Conservation (phyloP, 768 basidiomycete species). For the Aureoboletus auriporus region DNA sequence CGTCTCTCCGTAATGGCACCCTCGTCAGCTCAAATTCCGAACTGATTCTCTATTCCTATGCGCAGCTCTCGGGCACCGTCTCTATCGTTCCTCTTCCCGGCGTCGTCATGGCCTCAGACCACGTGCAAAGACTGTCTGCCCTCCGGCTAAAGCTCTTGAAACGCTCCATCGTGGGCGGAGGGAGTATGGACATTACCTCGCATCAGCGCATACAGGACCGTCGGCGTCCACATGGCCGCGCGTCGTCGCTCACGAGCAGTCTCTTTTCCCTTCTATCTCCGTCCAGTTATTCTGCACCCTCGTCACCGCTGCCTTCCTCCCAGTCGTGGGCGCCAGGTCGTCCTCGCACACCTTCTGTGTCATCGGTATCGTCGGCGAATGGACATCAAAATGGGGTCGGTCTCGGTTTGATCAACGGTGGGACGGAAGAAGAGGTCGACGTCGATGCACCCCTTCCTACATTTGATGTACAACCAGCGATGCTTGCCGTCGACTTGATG, state of each 20-base stretch:
- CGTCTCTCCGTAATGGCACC: constrained; percentile 36
- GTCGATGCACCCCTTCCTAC: constrained; percentile 73
- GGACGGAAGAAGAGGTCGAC: constrained; percentile 46
- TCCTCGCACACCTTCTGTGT: constrained; percentile 22
- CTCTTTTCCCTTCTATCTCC: constrained; percentile 47
- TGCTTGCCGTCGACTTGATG: constrained; percentile 84
- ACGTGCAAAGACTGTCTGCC: constrained; percentile 40
- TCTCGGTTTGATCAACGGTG: constrained; percentile 27
- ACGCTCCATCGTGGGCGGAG: constrained; percentile 49
- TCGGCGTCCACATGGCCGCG: constrained; percentile 42
- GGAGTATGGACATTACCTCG: constrained; percentile 75
- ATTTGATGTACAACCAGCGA: constrained; percentile 77
- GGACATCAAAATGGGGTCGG: constrained; percentile 24
- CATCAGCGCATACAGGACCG: constrained; percentile 20
- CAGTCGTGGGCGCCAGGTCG: constrained; percentile 22
- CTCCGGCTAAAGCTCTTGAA: constrained; percentile 51
- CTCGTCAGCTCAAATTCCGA: constrained; percentile 54
- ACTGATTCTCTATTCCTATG: constrained; percentile 81
- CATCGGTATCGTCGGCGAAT: constrained; percentile 12
- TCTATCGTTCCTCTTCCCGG: constrained; percentile 50
- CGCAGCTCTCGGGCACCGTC: constrained; percentile 69
- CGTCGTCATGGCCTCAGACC: constrained; percentile 38
- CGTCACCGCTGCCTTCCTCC: constrained; percentile 19
- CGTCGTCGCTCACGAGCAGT: constrained; percentile 50
- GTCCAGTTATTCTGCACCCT: constrained; percentile 25